Base-by-base conservation (phyloP, 1,284 basidiomycete species). In the Polyporus tsugae region DNA sequence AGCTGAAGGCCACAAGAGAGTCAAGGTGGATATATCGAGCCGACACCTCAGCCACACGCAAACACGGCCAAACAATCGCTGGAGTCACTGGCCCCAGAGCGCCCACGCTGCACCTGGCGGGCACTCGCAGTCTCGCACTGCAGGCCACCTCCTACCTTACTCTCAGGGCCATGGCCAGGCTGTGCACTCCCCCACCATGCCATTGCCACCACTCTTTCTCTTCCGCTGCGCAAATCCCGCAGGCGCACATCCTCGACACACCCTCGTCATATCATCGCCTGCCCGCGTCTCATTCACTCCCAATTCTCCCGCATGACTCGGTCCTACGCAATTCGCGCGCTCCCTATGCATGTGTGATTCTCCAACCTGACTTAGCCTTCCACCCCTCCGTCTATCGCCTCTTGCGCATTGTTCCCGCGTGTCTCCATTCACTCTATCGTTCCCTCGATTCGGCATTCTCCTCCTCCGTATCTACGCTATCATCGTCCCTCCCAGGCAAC, bases 1-100 rank as follows among this genome's bases (percentile, higher is more conserved):
- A 75, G 68, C 64, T 70, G 69, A 35, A 69, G 65, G 65, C 68
- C 58, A 55, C 68, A 64, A 73, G 75, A 76, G 75, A 76, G 75
- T 77, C 75, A 76, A 63, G 41, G 41, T 68, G 66, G 69, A 64
- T 67, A 73, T 72, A 74, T 72, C 72, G 71, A 70, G 65, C 35
- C 60, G 10, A 13, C 36, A 39, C 67, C 46, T 59, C 71, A 68
- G 75, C 75, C 75, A 75, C 73, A 65, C 62, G 58, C 70, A 75
- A 75, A 76, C 71, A 75, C 35, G 41, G 52, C 36, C 69, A 72
- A 73, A 75, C 70, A 65, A 59, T 33, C 39, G 42, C 62, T 64
- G 72, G 75, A 78, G 75, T 78, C 76, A 78, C 69, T 44, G 62
- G 63, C 62, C 42, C 52, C 10, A 6, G 33, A 59, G 33, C n/a